A percentile compares a stretch with the other conserved stretches of the same genome.
Evolutionary conservation across 169 alveolate species (phyloP).

Genomic region (Plasmodium chabaudi): DNA sequence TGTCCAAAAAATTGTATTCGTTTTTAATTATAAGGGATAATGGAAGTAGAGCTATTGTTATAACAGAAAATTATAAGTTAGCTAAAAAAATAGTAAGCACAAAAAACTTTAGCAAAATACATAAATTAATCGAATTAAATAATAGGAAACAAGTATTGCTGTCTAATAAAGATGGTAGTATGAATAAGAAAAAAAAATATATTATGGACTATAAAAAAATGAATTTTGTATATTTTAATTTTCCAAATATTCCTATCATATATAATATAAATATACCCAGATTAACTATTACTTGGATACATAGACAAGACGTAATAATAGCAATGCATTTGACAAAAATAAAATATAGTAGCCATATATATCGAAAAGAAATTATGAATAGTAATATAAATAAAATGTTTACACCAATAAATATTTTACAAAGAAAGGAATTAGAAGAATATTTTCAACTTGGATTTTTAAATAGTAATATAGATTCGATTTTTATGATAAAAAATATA

Average conservation of each 20-base stretch:
- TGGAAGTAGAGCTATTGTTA: slow-evolving; percentile 75
- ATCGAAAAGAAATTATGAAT: slow-evolving; percentile 66
- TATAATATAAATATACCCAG: slow-evolving; percentile 81
- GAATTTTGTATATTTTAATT: slow-evolving; percentile 63
- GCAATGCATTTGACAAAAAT: slow-evolving; percentile 82
- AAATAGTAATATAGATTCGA: slow-evolving; percentile 78
- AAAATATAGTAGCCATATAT: slow-evolving; percentile 66
- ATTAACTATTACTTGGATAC: slow-evolving; percentile 82
- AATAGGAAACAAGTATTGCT: slow-evolving; percentile 38
- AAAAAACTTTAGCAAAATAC: slow-evolving; percentile 70
- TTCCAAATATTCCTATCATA: slow-evolving; percentile 71
- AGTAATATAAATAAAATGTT: slow-evolving; percentile 48
- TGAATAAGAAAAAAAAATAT: slow-evolving; percentile 15
- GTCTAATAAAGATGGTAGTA: slow-evolving; percentile 12
- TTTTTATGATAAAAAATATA: slow-evolving; percentile 78
- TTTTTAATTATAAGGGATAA: slow-evolving; percentile 71
- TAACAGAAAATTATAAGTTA: slow-evolving; percentile 61
- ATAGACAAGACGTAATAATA: slow-evolving; percentile 81
- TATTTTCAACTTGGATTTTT: slow-evolving; percentile 46
- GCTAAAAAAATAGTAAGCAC: slow-evolving; percentile 70
- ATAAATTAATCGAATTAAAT: slow-evolving; percentile 46
- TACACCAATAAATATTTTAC: slow-evolving; percentile 38
- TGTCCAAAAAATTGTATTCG: slow-evolving; percentile 50
- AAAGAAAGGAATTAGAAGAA: slow-evolving; percentile 60
- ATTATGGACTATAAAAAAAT: slow-evolving; percentile 43